Percentiles rank a stretch among this genome's conserved stretches.
Conservation (phyloP, 768 basidiomycete genomes). For the Pleurotus djamor region DNA sequence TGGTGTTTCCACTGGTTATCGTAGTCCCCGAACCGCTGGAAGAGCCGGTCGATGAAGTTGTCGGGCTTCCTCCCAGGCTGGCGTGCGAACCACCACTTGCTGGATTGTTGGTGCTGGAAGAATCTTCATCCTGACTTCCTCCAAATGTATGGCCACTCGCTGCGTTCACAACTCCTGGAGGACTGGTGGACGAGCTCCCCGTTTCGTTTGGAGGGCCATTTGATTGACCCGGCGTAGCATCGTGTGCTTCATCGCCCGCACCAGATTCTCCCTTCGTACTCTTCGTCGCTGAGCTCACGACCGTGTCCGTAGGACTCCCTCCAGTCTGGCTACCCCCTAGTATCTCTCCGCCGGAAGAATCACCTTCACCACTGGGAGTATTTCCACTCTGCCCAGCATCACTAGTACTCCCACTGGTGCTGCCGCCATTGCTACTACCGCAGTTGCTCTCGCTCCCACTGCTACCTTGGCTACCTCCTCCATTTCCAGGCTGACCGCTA, state of each 20-base stretch:
- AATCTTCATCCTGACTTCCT: neutral
- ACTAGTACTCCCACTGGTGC: neutral
- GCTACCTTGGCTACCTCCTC: neutral
- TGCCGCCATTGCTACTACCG: slow-evolving; percentile 8
- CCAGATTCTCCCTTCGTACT: neutral
- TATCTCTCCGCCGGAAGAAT: slow-evolving; percentile 1
- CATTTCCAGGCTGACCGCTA: slow-evolving; percentile 9
- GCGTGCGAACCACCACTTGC: neutral
- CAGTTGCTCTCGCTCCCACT: neutral
- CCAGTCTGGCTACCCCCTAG: neutral
- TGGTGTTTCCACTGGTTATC: slow-evolving; percentile 1
- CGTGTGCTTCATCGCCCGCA: neutral
- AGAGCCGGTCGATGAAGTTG: neutral
- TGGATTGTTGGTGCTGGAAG: neutral
- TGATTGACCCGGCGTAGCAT: neutral
- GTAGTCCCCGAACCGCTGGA: neutral
- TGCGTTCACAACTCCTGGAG: neutral
- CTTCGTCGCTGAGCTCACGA: neutral
- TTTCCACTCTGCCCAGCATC: slow-evolving; percentile 5
- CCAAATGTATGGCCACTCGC: neutral
- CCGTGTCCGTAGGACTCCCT: neutral
- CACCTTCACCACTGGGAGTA: neutral
- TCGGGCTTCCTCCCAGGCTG: neutral
- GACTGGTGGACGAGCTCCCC: slow-evolving; percentile 5
- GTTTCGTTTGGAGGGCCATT: slow-evolving; percentile 1